Base-by-base conservation (phyloP, 2,329 filamentous ascomycete species). In the Colletotrichum filicis region DNA sequence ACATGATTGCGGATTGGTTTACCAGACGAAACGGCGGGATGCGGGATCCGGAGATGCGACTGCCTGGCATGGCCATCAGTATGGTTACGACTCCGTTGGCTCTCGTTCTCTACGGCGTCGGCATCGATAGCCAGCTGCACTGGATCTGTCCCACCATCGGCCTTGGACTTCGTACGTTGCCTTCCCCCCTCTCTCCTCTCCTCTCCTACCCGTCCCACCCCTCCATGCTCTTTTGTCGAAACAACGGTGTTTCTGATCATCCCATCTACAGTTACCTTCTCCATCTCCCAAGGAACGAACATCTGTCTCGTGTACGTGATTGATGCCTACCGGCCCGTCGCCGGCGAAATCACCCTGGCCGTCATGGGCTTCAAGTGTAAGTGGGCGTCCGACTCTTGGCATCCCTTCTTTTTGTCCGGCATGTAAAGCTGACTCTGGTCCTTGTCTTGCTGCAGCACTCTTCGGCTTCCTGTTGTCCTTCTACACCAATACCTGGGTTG, bases 401-500 rank as follows among this genome's bases (percentile, higher is more conserved):
- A 24, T 37, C 42, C 19, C 12, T 49, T 22, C 37, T 46, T 68
- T 42, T 19, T 19, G 58, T 16, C 28, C 2, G 5, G 37, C 37
- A 19, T 24, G 8, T 61, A 49, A 11, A 19, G 30, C 63, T 74
- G 78, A 73, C 63, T 67, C 22, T 55, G 52, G 26, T n/a, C 19
- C 42, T 49, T 22, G 37, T 19, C 42, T 42, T 53, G 5, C 1
- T 5, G 26, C 70, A 87, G 86, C 87, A 19, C 78, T 86, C 8
- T 90, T 91, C 76, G 89, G 88, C 5, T 91, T 91, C 77, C 80
- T 91, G 1, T 82, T 91, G 1, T 88, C 86, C 0, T 91, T 91
- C 77, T 91, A 91, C 77, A 90, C 88, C 1, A 91, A 91, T 76
- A 85, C 87, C 0, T 91, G 89, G 89, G 85, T 91, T 49, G 79